These are phyloP conservation scores for Udeniomyces megalosporus DNA, from an alignment of 768 basidiomycete genomes.

Conservation along the genomic window DNA sequence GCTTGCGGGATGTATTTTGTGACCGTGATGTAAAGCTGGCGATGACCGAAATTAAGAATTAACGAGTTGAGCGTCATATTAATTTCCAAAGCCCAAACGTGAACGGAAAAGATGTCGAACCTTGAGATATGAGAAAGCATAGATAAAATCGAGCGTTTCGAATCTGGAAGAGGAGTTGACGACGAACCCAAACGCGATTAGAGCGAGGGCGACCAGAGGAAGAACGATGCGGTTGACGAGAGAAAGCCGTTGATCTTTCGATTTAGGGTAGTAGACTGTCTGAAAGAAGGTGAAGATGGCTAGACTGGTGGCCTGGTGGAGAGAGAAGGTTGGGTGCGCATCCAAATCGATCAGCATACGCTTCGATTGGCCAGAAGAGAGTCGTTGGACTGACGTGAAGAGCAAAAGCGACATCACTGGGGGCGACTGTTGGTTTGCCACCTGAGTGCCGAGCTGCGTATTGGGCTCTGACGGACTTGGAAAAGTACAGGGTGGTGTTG, in stretches of 20 bases:
- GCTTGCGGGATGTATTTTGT: slow-evolving; percentile 35
- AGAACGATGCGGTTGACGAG: background rate
- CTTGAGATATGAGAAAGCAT: slow-evolving; percentile 18
- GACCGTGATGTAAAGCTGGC: slow-evolving; percentile 30
- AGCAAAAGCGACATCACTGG: slow-evolving; percentile 33
- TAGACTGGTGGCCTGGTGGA: background rate
- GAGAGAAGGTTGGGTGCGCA: too few relatives aligned
- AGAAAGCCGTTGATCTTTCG: background rate
- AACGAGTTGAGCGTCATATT: slow-evolving; percentile 23
- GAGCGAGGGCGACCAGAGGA: background rate
- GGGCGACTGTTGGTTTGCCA: slow-evolving; percentile 27
- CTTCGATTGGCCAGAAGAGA: too few relatives aligned
- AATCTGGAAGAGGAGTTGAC: background rate
- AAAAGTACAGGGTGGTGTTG: slow-evolving; percentile 27
- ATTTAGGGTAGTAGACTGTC: slow-evolving; percentile 15
- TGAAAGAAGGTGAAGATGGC: background rate
- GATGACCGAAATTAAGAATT: slow-evolving; percentile 17
- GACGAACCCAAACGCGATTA: background rate
- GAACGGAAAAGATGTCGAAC: background rate
- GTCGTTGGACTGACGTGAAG: slow-evolving; percentile 21
- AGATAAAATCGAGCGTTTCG: slow-evolving; percentile 18
- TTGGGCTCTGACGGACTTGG: slow-evolving; percentile 25
- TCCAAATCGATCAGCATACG: too few relatives aligned
- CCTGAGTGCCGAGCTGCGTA: slow-evolving; percentile 31
- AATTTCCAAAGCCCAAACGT: slow-evolving; percentile 9